Evolutionary conservation across 1,139 yeast genomes (phyloP), one percentile per base, ranked within the genome.

Genomic region (Chernovozyma sophiae-reginae): DNA sequence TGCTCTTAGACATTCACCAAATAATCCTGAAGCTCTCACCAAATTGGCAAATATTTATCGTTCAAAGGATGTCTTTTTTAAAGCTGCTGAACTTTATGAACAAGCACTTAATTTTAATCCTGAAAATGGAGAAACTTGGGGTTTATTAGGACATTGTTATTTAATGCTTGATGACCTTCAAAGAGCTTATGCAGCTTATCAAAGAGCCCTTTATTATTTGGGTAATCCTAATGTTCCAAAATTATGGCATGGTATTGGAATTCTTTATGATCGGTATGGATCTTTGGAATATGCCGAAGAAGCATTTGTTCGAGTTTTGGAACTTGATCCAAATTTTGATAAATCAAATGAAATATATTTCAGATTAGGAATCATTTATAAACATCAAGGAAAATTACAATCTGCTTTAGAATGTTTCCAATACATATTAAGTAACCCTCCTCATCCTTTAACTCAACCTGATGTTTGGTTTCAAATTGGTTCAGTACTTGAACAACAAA

Each of bases 401-500:
- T 86, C 83, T 55, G 95, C 96, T 4, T 71, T 92, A 43, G 97
- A 89, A 58, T 92, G 97, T 58, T 92, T 92, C 72, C 84, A 87
- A 57, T 92, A 90, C 60, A 92, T 92, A 47, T 66, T 92, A 48
- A 74, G 81, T 40, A 85, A 82, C 59, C 98, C 98, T 1, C 98
- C 98, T 1, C 84, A 86, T 38, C 98, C 98, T 1, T 69, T 92
- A 48, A 90, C 97, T 31, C 96, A 89, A 56, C 90, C 96, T 33
- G 98, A 92, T 57, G 95, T 92, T 39, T 92, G 97, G 97, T 92
- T 92, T 68, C 98, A 92, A 62, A 85, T 92, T 47, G 98, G 98
- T 33, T 85, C 89, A 29, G 97, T 92, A 1, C 75, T 92, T 52
- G 98, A 92, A 58, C 96, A 86, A 55, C 94, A 86, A 62, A 83